Conservation (phyloP, 768 basidiomycete genomes). For the Hericium alpestre region DNA sequence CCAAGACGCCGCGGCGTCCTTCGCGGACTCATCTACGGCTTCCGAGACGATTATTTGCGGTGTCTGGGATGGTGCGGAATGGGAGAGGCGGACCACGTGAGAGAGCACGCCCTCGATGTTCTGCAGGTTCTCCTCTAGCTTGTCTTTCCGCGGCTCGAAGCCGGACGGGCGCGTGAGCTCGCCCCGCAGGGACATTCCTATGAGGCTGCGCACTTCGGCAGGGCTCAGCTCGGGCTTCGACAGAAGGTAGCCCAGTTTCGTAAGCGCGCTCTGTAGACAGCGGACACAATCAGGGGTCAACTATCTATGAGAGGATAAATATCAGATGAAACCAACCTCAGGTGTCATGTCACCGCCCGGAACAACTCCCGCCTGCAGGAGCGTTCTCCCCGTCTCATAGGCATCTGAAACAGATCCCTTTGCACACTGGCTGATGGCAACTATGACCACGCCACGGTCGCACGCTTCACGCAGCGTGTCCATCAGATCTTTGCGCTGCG, state of each 20-base stretch:
- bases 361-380: slow-evolving; percentile 67
- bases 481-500: slow-evolving; percentile 68
- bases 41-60: slow-evolving; percentile 29
- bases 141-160: slow-evolving; percentile 27
- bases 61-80: slow-evolving; percentile 24
- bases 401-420: slow-evolving; percentile 80
- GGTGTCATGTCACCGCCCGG: slow-evolving; percentile 91
- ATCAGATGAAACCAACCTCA: slow-evolving; percentile 43
- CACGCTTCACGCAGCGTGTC: slow-evolving; percentile 73
- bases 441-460: slow-evolving; percentile 73
- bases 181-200: slow-evolving; percentile 74
- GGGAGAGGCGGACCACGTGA: slow-evolving; percentile 57
- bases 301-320: too few species aligned
- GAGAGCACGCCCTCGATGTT: slow-evolving; percentile 55
- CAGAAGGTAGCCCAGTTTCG: slow-evolving; percentile 83
- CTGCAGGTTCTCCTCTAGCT: slow-evolving; percentile 40
- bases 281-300: background rate
- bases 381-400: slow-evolving; percentile 67
- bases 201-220: slow-evolving; percentile 61
- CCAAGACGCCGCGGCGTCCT: slow-evolving; percentile 52
- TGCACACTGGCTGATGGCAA: slow-evolving; percentile 84
- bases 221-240: slow-evolving; percentile 71
- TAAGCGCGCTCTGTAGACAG: slow-evolving; percentile 61
- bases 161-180: slow-evolving; percentile 57
- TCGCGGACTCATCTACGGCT: slow-evolving; percentile 28